A percentile compares a stretch with the other conserved stretches of the same genome.
phyloP scores from a whole-genome alignment of 163 green algal genomes.

The Coccomyxa subellipsoidea region DNA sequence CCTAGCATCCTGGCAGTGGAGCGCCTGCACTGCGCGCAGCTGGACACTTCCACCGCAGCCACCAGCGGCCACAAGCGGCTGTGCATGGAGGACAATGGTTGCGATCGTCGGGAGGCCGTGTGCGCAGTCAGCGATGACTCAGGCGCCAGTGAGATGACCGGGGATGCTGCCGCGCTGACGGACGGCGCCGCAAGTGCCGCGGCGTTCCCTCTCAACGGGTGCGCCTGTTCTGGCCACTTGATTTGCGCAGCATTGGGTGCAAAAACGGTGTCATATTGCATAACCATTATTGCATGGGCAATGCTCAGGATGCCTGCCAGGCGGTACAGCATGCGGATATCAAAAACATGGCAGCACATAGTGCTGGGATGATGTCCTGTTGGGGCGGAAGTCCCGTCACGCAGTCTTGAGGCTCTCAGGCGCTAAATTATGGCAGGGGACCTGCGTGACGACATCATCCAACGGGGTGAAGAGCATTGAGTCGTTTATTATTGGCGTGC shows the following conservation, averaged over 20 bases:
- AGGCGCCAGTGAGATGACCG: not conserved
- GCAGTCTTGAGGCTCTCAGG: no score
- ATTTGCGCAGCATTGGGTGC: not conserved
- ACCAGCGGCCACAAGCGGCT: not conserved
- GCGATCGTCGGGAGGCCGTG: not conserved
- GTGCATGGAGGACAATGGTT: not conserved
- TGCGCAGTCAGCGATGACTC: not conserved
- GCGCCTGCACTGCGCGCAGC: not conserved
- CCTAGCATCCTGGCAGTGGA: not conserved
- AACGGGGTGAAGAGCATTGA: not conserved
- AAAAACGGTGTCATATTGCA: no score
- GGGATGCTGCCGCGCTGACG: not conserved
- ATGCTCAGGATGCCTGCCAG: no score
- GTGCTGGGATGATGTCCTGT: no score
- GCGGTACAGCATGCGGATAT: no score
- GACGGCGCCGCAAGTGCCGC: not conserved
- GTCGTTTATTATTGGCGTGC: not conserved
- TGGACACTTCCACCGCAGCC: no score
- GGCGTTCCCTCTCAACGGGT: not conserved
- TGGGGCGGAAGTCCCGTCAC: no score
- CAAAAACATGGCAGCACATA: no score
- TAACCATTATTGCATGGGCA: no score
- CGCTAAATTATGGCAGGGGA: no score
- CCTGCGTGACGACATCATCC: not conserved
- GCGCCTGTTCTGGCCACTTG: no score